These are phyloP conservation scores for Tetradesmus lagerheimii DNA, from an alignment of 139 green algal genomes.

Conservation along the genomic window DNA sequence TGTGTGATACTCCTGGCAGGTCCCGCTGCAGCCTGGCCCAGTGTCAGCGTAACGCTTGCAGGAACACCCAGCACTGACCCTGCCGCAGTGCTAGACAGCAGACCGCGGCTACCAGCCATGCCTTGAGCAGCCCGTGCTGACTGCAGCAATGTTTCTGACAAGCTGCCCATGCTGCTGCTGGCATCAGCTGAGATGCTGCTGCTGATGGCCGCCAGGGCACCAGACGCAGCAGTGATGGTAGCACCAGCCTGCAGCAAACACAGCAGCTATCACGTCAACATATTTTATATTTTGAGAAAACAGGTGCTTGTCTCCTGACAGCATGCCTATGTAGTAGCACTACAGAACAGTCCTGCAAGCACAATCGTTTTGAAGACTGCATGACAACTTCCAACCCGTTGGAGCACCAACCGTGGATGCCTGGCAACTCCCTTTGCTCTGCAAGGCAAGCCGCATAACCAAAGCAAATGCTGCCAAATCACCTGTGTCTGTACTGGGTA, in stretches of 20 bases:
- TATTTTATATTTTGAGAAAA: background rate
- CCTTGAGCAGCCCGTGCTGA: background rate
- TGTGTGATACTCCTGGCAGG: background rate
- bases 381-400: too few species aligned
- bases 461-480: background rate
- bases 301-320: too few species aligned
- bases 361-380: too few species aligned
- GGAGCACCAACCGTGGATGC: too few species aligned
- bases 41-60: background rate
- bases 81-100: background rate
- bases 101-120: background rate
- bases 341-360: too few species aligned
- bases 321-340: too few species aligned
- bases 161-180: background rate
- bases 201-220: background rate
- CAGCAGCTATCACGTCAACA: too few species aligned
- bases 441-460: too few species aligned
- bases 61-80: background rate
- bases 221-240: background rate
- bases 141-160: background rate
- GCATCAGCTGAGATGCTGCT: background rate
- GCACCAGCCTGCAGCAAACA: conserved; percentile 9
- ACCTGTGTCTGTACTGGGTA: conserved; percentile 38
- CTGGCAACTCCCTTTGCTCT: too few species aligned
- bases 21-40: conserved; percentile 2